A percentile compares a stretch with the other conserved stretches of the same genome.
Evolutionary conservation across 345 rosid species (phyloP).

Genomic region (Raphanus sativus): DNA sequence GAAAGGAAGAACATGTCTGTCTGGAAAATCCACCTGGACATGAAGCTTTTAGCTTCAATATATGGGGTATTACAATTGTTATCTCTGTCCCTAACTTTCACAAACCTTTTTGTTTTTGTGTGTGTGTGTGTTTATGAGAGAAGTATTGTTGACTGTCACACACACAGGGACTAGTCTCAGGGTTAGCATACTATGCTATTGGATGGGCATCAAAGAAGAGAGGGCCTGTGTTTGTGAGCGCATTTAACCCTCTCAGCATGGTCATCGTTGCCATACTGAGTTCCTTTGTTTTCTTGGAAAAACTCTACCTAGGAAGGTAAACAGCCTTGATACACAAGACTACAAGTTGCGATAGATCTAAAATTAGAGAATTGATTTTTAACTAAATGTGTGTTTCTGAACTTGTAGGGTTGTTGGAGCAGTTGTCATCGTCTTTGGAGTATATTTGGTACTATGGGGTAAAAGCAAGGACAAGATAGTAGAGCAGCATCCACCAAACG

Average conservation of each 20-base stretch:
- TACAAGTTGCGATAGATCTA: not conserved
- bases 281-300: conserved; percentile 49
- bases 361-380: not conserved
- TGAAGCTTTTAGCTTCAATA: conserved; percentile 39
- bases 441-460: conserved; percentile 49
- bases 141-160: conserved; percentile 20
- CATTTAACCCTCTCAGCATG: conserved; percentile 67
- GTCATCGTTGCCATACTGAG: conserved; percentile 57
- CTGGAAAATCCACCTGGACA: conserved; percentile 52
- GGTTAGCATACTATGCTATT: conserved; percentile 52
- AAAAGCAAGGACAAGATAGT: conserved; percentile 43
- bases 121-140: not conserved
- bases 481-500: conserved; percentile 10
- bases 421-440: conserved; percentile 40
- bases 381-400: conserved; percentile 16
- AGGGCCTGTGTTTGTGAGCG: conserved; percentile 72
- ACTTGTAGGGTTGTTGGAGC: conserved; percentile 44
- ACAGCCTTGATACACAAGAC: not conserved
- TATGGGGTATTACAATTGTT: conserved; percentile 46
- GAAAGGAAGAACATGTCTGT: conserved; percentile 52
- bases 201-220: conserved; percentile 49
- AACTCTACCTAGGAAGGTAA: conserved; percentile 60
- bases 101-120: not conserved
- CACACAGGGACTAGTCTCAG: conserved; percentile 64
- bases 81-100: not conserved